Conservation (phyloP, 139 green algal genomes). For the Tetradesmus lagerheimii region DNA sequence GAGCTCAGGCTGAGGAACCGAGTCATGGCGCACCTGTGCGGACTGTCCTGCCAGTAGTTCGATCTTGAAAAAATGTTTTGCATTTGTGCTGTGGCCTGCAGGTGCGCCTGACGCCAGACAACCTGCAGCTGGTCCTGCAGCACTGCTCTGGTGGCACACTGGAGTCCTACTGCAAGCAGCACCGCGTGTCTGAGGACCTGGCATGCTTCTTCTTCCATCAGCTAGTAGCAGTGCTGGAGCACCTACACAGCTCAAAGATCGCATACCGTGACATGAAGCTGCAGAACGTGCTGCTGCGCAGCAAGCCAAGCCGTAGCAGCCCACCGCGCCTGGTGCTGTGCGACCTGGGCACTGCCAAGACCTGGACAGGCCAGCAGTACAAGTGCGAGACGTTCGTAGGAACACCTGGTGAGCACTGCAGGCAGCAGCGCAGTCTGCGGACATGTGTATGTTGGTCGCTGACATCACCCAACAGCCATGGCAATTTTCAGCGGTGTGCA, state of each 20-base stretch:
- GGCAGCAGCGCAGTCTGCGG: too few relatives aligned
- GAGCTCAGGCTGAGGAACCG: too few relatives aligned
- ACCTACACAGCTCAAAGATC: constrained; percentile 21
- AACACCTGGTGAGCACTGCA: constrained; percentile 29
- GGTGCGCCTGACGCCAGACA: not conserved
- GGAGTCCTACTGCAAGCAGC: constrained; percentile 6
- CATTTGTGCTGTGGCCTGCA: not conserved
- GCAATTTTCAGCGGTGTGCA: not conserved
- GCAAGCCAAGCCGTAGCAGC: not conserved
- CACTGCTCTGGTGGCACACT: constrained; percentile 36
- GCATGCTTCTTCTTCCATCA: constrained; percentile 24
- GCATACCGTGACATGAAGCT: constrained; percentile 45
- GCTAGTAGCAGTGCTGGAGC: constrained; percentile 27
- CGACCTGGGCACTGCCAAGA: constrained; percentile 37
- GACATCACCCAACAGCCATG: too few relatives aligned
- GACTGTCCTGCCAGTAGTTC: too few relatives aligned
- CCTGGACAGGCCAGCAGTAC: not conserved
- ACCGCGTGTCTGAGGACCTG: constrained; percentile 33
- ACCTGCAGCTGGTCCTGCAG: constrained; percentile 22
- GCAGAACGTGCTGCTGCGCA: constrained; percentile 31
- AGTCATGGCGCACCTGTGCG: too few relatives aligned
- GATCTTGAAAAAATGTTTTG: too few relatives aligned
- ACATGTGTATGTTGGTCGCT: too few relatives aligned
- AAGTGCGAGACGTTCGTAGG: constrained; percentile 28
- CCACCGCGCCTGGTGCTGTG: constrained; percentile 35